These are phyloP conservation scores for Mollisia scopiformis DNA, from an alignment of 2,329 filamentous ascomycete species.

Conservation along the genomic window DNA sequence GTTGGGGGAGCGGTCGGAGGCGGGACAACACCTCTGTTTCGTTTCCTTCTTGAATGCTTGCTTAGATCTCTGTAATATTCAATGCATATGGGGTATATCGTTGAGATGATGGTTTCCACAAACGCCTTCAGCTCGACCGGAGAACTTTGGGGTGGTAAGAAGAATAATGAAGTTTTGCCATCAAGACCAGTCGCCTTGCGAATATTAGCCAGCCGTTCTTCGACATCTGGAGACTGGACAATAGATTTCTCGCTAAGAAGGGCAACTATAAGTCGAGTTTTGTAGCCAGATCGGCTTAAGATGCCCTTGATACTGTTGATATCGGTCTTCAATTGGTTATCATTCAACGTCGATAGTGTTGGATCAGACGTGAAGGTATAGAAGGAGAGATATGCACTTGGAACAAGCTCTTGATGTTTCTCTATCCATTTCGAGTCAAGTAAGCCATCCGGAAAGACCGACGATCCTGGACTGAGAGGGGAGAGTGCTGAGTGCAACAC, in stretches of 20 bases:
- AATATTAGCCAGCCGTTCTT: constrained; percentile 79
- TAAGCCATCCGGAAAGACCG: constrained; percentile 87
- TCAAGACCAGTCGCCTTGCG: constrained; percentile 80
- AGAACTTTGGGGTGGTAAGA: constrained; percentile 75
- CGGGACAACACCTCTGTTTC: constrained; percentile 75
- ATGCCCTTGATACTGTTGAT: constrained; percentile 76
- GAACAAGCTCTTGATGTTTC: constrained; percentile 86
- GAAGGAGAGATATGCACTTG: constrained; percentile 79
- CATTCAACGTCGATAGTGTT: constrained; percentile 75
- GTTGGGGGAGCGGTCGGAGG: constrained; percentile 83
- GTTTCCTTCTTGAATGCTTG: constrained; percentile 90
- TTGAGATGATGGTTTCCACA: constrained; percentile 70
- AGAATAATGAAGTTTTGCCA: constrained; percentile 78
- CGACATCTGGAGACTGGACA: constrained; percentile 58
- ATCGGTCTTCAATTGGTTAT: constrained; percentile 86
- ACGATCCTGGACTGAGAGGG: constrained; percentile 80
- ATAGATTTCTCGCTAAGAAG: constrained; percentile 73
- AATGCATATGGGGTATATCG: constrained; percentile 73
- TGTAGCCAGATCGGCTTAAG: constrained; percentile 72
- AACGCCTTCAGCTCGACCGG: constrained; percentile 73
- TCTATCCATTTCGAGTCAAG: constrained; percentile 81
- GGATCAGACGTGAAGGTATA: constrained; percentile 76
- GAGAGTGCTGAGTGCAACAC: constrained; percentile 91
- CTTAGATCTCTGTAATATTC: constrained; percentile 95
- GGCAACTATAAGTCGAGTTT: constrained; percentile 75